These are phyloP conservation scores for Rhizopus arrhizus DNA, from an alignment of 371 early-diverging fungal genomes.

Conservation along the genomic window DNA sequence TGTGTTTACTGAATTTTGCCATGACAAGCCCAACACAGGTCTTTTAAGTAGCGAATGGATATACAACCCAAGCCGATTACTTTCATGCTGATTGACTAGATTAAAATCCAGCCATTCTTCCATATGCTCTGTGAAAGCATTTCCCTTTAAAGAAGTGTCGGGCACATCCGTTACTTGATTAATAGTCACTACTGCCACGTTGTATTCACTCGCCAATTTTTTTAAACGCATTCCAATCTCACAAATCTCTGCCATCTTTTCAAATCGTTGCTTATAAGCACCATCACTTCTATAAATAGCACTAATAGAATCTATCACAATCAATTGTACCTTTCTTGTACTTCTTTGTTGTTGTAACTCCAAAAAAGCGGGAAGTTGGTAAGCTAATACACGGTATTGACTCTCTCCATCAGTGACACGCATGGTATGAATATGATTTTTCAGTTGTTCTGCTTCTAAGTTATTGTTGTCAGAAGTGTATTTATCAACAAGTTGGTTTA, in stretches of 20 bases:
- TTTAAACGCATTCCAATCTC: conserved; percentile 67
- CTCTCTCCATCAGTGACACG: conserved; percentile 70
- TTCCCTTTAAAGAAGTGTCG: conserved; percentile 4
- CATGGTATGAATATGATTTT: conserved; percentile 57
- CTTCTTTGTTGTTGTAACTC: conserved; percentile 19
- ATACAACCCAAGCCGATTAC: conserved; percentile 30
- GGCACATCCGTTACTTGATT: conserved; percentile 49
- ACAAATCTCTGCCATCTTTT: conserved; percentile 58
- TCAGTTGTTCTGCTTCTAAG: conserved; percentile 15
- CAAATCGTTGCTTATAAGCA: conserved; percentile 23
- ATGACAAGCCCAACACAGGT: conserved; percentile 76
- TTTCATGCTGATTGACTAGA: conserved; percentile 19
- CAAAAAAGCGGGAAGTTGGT: conserved; percentile 70
- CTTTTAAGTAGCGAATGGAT: conserved; percentile 53
- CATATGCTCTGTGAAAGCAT: conserved; percentile 14
- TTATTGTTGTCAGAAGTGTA: conserved; percentile 23
- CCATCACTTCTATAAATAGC: conserved; percentile 62
- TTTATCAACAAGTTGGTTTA: conserved; percentile 44
- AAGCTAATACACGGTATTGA: conserved; percentile 68
- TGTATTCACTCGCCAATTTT: conserved; percentile 57
- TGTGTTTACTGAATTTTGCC: conserved; percentile 77
- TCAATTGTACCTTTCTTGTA: conserved; percentile 54
- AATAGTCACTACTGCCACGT: conserved; percentile 62
- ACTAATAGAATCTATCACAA: conserved; percentile 87
- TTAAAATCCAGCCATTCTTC: conserved; percentile 42